A percentile compares a stretch with the other conserved stretches of the same genome.
These are phyloP conservation scores for Cucurbitaria berberidis DNA, from an alignment of 2,329 filamentous ascomycete species.

Conservation along the genomic window DNA sequence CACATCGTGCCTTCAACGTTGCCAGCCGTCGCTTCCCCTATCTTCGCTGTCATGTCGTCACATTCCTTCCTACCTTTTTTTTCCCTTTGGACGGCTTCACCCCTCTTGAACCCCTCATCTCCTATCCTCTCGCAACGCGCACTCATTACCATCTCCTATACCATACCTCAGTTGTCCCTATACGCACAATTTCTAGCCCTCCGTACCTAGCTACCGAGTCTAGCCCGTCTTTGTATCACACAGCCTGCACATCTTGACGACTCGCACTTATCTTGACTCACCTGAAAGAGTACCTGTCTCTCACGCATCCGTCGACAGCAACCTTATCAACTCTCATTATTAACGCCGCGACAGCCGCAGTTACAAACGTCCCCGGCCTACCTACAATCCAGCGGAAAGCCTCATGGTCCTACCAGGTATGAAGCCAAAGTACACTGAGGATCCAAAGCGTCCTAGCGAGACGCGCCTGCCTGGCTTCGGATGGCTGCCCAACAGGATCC, in stretches of 20 bases:
- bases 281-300: slow-evolving; percentile 27
- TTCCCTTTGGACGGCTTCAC: neutral
- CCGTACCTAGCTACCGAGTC: neutral
- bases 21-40: neutral
- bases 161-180: too few relatives aligned
- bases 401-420: slow-evolving; percentile 50
- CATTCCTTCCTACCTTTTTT: neutral
- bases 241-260: slow-evolving; percentile 16
- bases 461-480: slow-evolving; percentile 47
- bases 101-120: neutral
- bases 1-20: neutral
- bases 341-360: slow-evolving; percentile 14
- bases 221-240: neutral
- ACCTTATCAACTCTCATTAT: slow-evolving; percentile 19
- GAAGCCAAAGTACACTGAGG: slow-evolving; percentile 41
- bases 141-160: neutral
- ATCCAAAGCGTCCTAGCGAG: slow-evolving; percentile 44
- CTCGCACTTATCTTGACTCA: slow-evolving; percentile 15
- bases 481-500: slow-evolving; percentile 53
- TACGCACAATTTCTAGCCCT: neutral
- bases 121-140: neutral
- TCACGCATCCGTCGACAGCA: slow-evolving; percentile 26
- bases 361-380: slow-evolving; percentile 46
- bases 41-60: neutral
- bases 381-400: slow-evolving; percentile 38